Evolutionary conservation across 1,284 basidiomycete species (phyloP).

Genomic region (Ustilago bromivora): DNA sequence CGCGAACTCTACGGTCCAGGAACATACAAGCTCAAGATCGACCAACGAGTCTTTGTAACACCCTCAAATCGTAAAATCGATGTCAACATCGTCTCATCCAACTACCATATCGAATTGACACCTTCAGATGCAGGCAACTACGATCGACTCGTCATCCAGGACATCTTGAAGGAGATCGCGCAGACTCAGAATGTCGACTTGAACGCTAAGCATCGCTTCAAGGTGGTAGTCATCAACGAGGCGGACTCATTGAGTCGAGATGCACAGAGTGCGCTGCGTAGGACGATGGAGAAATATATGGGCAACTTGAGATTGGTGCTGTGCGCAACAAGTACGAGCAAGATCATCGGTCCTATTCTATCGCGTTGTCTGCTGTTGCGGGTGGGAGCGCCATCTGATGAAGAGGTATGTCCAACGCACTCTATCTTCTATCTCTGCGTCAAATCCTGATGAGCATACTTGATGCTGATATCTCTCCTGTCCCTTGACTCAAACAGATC

Average conservation of each 20-base stretch:
- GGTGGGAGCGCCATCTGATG: constrained; percentile 85
- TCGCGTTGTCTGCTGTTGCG: constrained; percentile 92
- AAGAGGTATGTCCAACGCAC: constrained; percentile 72
- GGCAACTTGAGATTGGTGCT: constrained; percentile 95
- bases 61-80: constrained; percentile 95
- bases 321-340: constrained; percentile 96
- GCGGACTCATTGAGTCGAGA: constrained; percentile 94
- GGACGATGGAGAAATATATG: constrained; percentile 99
- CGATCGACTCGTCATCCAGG: constrained; percentile 95
- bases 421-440: background rate
- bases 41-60: constrained; percentile 94
- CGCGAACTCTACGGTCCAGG: constrained; percentile 90
- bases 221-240: constrained; percentile 99
- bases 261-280: constrained; percentile 93
- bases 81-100: constrained; percentile 92
- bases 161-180: constrained; percentile 97
- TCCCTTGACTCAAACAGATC: constrained; percentile 75
- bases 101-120: constrained; percentile 95
- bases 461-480: background rate
- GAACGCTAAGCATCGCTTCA: constrained; percentile 94
- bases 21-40: constrained; percentile 97
- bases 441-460: background rate
- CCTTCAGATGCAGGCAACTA: constrained; percentile 97
- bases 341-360: constrained; percentile 96
- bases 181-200: constrained; percentile 98